These are phyloP conservation scores for Candida coquimbonensis DNA, from an alignment of 805 yeast species.

Conservation along the genomic window DNA sequence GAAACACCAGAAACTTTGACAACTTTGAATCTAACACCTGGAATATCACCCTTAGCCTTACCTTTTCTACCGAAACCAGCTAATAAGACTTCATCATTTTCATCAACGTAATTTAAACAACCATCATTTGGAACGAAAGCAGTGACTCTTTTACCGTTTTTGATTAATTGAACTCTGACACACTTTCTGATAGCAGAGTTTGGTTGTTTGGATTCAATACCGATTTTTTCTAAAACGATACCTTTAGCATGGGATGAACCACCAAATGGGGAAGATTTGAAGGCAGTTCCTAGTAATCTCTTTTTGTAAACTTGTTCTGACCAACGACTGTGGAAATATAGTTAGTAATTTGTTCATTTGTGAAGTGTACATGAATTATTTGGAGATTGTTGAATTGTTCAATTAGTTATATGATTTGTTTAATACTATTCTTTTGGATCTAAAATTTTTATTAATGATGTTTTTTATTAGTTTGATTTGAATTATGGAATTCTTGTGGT, in stretches of 20 bases:
- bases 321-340: constrained; percentile 69
- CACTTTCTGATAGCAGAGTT: constrained; percentile 99
- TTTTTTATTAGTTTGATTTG: no score
- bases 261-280: constrained; percentile 99
- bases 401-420: no score
- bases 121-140: constrained; percentile 99
- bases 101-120: constrained; percentile 99
- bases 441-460: no score
- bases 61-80: constrained; percentile 99
- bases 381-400: no score
- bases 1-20: constrained; percentile 99
- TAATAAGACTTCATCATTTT: constrained; percentile 98
- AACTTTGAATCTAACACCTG: constrained; percentile 99
- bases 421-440: no score
- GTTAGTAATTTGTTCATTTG: constrained; percentile 16
- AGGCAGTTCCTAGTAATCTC: constrained; percentile 98
- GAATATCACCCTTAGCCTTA: constrained; percentile 99
- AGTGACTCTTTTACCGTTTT: constrained; percentile 99
- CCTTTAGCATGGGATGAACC: constrained; percentile 99
- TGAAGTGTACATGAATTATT: not conserved
- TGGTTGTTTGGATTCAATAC: constrained; percentile 99
- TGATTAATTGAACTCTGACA: constrained; percentile 99
- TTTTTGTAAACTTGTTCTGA: constrained; percentile 97
- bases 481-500: no score
- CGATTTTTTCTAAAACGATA: constrained; percentile 98